phyloP scores from a whole-genome alignment of 164 flowering plant species.

The Saururus chinensis region DNA sequence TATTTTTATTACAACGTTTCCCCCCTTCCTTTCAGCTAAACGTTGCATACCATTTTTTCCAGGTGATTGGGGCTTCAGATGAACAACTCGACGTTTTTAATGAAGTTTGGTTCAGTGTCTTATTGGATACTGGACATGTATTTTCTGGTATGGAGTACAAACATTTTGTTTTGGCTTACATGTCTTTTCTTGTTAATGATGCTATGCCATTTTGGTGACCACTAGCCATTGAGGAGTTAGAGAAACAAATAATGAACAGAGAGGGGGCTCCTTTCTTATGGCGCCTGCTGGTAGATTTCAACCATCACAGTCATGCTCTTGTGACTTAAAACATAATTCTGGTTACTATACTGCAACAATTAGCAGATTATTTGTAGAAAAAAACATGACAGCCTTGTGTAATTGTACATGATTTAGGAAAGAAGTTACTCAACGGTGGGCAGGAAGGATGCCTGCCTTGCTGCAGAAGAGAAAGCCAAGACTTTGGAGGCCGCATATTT shows the following conservation, averaged over 20 bases:
- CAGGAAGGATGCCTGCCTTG: conserved; percentile 28
- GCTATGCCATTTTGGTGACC: conserved; percentile 5
- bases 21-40: too few relatives aligned
- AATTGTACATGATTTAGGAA: conserved; percentile 37
- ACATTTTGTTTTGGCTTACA: neutral
- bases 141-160: conserved; percentile 32
- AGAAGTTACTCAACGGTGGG: conserved; percentile 37
- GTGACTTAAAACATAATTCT: neutral
- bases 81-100: conserved; percentile 85
- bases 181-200: neutral
- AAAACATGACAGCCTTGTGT: neutral
- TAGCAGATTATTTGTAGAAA: neutral
- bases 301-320: neutral
- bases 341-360: neutral
- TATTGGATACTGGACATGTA: conserved; percentile 43
- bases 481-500: conserved; percentile 47
- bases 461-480: conserved; percentile 36
- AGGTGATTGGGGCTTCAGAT: conserved; percentile 86
- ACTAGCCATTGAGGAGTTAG: conserved; percentile 57
- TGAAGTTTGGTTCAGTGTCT: conserved; percentile 55
- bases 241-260: conserved; percentile 43
- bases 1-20: neutral
- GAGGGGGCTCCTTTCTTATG: conserved; percentile 69
- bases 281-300: conserved; percentile 59
- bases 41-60: conserved; percentile 1